Percentiles rank a stretch among this genome's conserved stretches.
Conservation (phyloP, 2,329 filamentous ascomycete species). For the Venturiaceae sp. region DNA sequence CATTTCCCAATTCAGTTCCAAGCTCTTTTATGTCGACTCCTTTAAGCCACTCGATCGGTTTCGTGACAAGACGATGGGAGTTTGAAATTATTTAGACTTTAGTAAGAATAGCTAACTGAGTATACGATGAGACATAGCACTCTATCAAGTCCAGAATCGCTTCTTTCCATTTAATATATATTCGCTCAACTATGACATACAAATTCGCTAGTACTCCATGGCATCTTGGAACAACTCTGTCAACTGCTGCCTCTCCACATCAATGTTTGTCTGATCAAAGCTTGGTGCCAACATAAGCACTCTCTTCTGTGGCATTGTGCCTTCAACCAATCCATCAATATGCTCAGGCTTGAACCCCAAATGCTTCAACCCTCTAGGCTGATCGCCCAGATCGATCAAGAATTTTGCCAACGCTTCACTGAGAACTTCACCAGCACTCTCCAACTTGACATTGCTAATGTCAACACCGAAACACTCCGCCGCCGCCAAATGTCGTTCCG, state of each 20-base stretch:
- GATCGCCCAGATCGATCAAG: conserved; percentile 73
- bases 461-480: conserved; percentile 90
- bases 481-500: conserved; percentile 79
- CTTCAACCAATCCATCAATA: conserved; percentile 79
- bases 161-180: not conserved
- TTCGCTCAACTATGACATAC: too few relatives aligned
- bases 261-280: conserved; percentile 41
- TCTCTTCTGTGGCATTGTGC: conserved; percentile 82
- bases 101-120: too few relatives aligned
- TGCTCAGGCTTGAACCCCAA: conserved; percentile 70
- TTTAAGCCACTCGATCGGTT: too few relatives aligned
- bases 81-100: too few relatives aligned
- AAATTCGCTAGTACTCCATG: conserved; percentile 24
- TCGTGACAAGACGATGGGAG: too few relatives aligned
- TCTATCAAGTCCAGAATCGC: not conserved
- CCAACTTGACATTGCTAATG: conserved; percentile 74
- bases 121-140: too few relatives aligned
- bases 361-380: conserved; percentile 75
- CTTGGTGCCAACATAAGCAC: conserved; percentile 88
- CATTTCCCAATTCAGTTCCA: not conserved
- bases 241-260: conserved; percentile 39
- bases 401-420: conserved; percentile 76
- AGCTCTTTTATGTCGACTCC: not conserved
- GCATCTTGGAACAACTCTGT: conserved; percentile 37
- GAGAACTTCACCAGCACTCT: conserved; percentile 82